phyloP scores from a whole-genome alignment of 495 filamentous ascomycete genomes.

The Hypomontagnella submonticulosa region DNA sequence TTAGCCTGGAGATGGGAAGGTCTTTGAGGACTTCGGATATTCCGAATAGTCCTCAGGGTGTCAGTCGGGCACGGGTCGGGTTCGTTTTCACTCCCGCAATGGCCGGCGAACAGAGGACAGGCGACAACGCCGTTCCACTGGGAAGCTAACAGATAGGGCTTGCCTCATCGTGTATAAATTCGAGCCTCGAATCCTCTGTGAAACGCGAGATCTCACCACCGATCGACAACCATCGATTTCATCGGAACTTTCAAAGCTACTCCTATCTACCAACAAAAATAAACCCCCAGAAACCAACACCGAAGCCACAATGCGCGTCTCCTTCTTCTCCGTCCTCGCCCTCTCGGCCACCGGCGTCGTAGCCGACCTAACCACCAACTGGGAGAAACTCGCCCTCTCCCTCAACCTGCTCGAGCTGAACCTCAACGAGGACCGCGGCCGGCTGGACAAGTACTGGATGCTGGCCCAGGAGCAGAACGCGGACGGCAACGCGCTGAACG shows the following conservation, averaged over 20 bases:
- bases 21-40: neutral
- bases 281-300: slow-evolving; percentile 1
- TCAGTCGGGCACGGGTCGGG: neutral
- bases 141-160: neutral
- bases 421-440: slow-evolving; percentile 17
- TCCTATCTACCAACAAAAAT: neutral
- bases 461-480: neutral
- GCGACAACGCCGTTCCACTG: neutral
- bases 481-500: slow-evolving; percentile 13
- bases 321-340: slow-evolving; percentile 3
- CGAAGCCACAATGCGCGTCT: slow-evolving; percentile 16
- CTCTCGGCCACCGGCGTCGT: slow-evolving; percentile 6
- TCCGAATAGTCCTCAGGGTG: neutral
- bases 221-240: neutral
- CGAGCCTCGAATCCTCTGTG: neutral
- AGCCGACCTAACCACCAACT: slow-evolving; percentile 2
- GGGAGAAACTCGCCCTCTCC: slow-evolving; percentile 5
- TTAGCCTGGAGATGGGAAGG: slow-evolving; percentile 13
- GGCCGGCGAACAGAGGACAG: neutral
- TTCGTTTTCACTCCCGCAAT: neutral
- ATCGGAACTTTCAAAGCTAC: too few species aligned
- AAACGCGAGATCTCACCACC: neutral
- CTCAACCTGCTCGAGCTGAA: slow-evolving; percentile 13
- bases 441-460: slow-evolving; percentile 4
- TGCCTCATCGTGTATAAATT: slow-evolving; percentile 10